These are phyloP conservation scores for Scutellaria barbata DNA, from an alignment of 257 asterid genomes.

Conservation along the genomic window DNA sequence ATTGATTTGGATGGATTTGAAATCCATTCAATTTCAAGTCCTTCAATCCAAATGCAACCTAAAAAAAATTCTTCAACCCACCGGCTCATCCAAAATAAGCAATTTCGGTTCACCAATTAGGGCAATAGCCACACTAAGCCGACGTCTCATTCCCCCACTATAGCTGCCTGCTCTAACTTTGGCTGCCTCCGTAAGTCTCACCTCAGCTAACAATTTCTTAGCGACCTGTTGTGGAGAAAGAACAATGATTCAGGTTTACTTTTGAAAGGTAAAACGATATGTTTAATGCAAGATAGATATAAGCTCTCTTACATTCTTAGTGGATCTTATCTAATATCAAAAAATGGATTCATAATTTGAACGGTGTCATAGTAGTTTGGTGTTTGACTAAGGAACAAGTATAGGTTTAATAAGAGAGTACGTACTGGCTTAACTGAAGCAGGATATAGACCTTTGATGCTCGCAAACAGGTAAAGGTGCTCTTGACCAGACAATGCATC, in stretches of 20 bases:
- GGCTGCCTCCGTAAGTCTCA: slow-evolving; percentile 80
- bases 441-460: slow-evolving; percentile 80
- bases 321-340: slow-evolving; percentile 10
- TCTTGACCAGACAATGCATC: slow-evolving; percentile 88
- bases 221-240: slow-evolving; percentile 53
- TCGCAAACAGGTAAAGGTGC: slow-evolving; percentile 85
- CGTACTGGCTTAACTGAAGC: slow-evolving; percentile 61
- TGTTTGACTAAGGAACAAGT: slow-evolving; percentile 10
- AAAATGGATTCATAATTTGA: slow-evolving; percentile 10
- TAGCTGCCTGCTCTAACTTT: slow-evolving; percentile 80
- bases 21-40: neutral
- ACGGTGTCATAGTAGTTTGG: slow-evolving; percentile 17
- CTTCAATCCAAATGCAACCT: neutral
- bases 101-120: slow-evolving; percentile 90
- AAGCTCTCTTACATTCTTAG: neutral
- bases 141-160: slow-evolving; percentile 97
- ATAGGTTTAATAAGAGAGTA: slow-evolving; percentile 13
- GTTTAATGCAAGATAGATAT: slow-evolving; percentile 1
- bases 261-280: neutral
- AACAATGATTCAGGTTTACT: neutral
- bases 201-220: slow-evolving; percentile 71
- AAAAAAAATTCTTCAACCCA: slow-evolving; percentile 40
- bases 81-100: slow-evolving; percentile 91
- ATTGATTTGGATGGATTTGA: neutral
- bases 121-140: slow-evolving; percentile 92